Evolutionary conservation across 495 filamentous ascomycete species (phyloP).

Genomic region (Penicillium silybi): DNA sequence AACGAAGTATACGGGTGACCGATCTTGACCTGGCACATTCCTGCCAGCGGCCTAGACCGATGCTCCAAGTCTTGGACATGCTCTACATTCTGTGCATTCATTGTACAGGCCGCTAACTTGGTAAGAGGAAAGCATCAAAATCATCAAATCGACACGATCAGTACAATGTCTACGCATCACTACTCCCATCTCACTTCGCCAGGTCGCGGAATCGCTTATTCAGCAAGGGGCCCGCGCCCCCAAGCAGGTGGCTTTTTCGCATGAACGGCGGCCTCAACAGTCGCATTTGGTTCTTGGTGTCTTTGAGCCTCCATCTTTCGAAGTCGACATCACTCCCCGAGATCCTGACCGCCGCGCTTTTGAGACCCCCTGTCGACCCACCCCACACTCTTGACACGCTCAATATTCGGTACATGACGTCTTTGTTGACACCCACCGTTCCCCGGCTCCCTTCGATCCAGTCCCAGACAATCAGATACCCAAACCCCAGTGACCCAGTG

Average conservation of each 20-base stretch:
- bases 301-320: conserved; percentile 4
- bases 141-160: neutral
- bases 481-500: neutral
- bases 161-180: neutral
- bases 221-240: conserved; percentile 26
- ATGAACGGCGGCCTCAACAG: conserved; percentile 23
- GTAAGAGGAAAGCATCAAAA: neutral
- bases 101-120: neutral
- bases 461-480: conserved; percentile 8
- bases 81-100: neutral
- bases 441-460: conserved; percentile 13
- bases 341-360: conserved; percentile 1
- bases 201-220: conserved; percentile 22
- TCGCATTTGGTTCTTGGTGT: conserved; percentile 17
- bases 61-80: neutral
- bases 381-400: conserved; percentile 25
- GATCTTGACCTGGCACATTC: neutral
- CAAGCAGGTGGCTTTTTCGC: conserved; percentile 39
- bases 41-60: neutral
- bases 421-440: conserved; percentile 38
- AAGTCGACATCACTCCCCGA: neutral
- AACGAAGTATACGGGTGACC: neutral
- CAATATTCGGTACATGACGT: conserved; percentile 40
- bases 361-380: conserved; percentile 7
- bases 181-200: neutral